Evolutionary conservation across 371 early-diverging fungal species (phyloP), one percentile per base, ranked within the genome.

Genomic region (Synchytrium microbalum): DNA sequence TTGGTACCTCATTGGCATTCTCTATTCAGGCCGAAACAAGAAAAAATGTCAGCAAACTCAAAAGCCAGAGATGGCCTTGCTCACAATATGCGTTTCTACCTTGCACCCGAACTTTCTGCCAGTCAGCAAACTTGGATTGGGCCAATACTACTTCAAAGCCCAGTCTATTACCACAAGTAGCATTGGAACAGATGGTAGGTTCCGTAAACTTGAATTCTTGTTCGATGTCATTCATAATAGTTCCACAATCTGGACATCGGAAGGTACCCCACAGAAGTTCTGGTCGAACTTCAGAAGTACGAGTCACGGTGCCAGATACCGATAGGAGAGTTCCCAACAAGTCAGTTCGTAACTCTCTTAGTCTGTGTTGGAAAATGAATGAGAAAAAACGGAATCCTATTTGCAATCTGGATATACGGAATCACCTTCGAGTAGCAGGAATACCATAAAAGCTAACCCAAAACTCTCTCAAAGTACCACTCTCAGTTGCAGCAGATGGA

Each of bases 181-280:
- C 79, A 68, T 91, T 93, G 60, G 86, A 85, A 77, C 99, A 99
- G 71, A 90, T 87, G 24, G 85, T 79, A n/a, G 99, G 99, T 87
- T 96, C 95, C 2, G 96, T 95, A 78, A 96, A 99, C 73, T 88
- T 86, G 76, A 95, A 99, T 73, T 99, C 93, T 76, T 99, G 99
- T 68, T 88, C 87, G 29, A 99, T 88, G 63, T 92, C 86, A 25
- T 81, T 79, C 66, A 92, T 84, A n/a, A 90, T 67, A 19, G 88
- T 80, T 26, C 84, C 83, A 77, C 99, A 99, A 58, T 90, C 90
- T 58, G 80, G 76, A 79, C 99, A 99, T 28, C 84, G 80, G 78
- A 99, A 99, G 10, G 93, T 87, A 26, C 95, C 99, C 66, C 78
- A 84, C 25, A 93, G 61, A 24, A 99, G 84, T 79, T 99, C 99